phyloP scores from a whole-genome alignment of 352 stramenopile genomes.

The Globisporangium alternatum region DNA sequence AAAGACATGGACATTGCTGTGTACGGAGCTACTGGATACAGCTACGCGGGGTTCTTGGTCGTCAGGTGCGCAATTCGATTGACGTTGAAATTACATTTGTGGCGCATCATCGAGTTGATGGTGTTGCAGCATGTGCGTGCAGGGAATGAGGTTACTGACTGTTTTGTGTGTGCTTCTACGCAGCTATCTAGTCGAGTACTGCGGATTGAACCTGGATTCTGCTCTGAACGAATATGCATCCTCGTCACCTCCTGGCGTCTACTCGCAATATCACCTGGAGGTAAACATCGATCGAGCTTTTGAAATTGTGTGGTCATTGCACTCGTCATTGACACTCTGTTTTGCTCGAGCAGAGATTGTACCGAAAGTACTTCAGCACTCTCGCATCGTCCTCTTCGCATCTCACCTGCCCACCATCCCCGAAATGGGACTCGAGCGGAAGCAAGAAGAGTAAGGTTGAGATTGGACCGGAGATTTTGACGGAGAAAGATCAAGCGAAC shows the following conservation, averaged over 20 bases:
- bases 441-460: conserved; percentile 35
- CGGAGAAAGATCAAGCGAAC: conserved; percentile 55
- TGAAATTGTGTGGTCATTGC: background rate
- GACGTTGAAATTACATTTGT: background rate
- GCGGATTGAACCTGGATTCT: conserved; percentile 50
- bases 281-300: conserved; percentile 21
- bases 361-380: conserved; percentile 78
- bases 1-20: conserved; percentile 82
- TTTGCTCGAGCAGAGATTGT: conserved; percentile 40
- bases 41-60: conserved; percentile 72
- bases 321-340: conserved; percentile 5
- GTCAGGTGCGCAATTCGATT: conserved; percentile 42
- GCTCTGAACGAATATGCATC: conserved; percentile 64
- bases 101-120: background rate
- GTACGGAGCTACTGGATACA: conserved; percentile 61
- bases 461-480: conserved; percentile 63
- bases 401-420: conserved; percentile 46
- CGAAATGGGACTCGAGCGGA: conserved; percentile 61
- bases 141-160: background rate
- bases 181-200: conserved; percentile 75
- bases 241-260: conserved; percentile 58
- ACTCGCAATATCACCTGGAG: conserved; percentile 64
- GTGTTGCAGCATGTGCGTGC: background rate
- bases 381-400: conserved; percentile 47
- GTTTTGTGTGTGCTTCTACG: conserved; percentile 8